Conservation (phyloP, 2,329 filamentous ascomycete genomes). For the Botrytis paeoniae region DNA sequence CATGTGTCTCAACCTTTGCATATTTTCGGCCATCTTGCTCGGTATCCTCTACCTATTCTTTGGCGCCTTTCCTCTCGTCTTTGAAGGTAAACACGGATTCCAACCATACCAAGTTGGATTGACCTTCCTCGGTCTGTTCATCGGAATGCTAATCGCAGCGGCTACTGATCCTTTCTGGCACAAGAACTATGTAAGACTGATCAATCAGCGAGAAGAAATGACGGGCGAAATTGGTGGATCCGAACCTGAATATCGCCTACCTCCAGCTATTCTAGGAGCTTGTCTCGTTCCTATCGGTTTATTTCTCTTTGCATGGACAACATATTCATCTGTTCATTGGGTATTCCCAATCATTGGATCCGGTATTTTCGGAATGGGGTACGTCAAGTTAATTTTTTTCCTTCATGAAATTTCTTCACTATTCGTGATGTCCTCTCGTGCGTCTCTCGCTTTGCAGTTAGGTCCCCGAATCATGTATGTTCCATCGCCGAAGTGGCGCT, state of each 20-base stretch:
- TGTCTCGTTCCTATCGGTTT: constrained; percentile 75
- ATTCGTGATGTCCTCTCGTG: constrained; percentile 5
- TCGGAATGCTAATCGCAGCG: constrained; percentile 66
- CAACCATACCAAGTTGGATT: constrained; percentile 77
- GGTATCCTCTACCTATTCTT: constrained; percentile 91
- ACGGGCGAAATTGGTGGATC: constrained; percentile 48
- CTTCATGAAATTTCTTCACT: constrained; percentile 26
- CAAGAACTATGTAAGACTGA: constrained; percentile 55
- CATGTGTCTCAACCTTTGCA: constrained; percentile 79
- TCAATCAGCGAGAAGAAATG: constrained; percentile 45
- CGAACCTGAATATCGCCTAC: constrained; percentile 85
- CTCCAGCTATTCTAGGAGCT: constrained; percentile 71
- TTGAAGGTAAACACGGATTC: constrained; percentile 71
- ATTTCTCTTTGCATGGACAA: constrained; percentile 88
- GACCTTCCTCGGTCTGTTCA: constrained; percentile 68
- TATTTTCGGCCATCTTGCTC: constrained; percentile 80
- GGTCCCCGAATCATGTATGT: constrained; percentile 18
- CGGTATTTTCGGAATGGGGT: constrained; percentile 68
- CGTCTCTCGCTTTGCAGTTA: constrained; percentile 15
- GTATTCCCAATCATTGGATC: constrained; percentile 73
- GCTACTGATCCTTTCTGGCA: constrained; percentile 64
- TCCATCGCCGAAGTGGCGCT: constrained; percentile 20
- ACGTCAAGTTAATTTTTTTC: constrained; percentile 40
- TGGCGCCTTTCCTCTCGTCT: constrained; percentile 81
- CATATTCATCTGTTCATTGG: constrained; percentile 71